phyloP scores from a whole-genome alignment of 306 rosid genomes.

The Cicer pinnatifidum region DNA sequence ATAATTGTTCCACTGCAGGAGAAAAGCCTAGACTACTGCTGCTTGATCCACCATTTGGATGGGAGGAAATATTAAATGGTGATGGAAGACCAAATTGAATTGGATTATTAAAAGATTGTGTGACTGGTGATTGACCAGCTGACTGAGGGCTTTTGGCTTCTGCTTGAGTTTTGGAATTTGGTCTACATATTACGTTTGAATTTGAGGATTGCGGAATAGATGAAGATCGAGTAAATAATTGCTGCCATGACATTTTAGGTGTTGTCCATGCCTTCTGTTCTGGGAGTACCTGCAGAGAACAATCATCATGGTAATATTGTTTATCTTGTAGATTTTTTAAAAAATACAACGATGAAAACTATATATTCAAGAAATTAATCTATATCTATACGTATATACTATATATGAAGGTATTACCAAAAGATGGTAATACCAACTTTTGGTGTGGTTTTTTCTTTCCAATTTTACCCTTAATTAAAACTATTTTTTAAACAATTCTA shows the following conservation, averaged over 20 bases:
- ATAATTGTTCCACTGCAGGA: slow-evolving; percentile 75
- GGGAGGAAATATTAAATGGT: slow-evolving; percentile 70
- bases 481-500: too few species aligned
- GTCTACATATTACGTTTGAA: slow-evolving; percentile 86
- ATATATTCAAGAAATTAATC: slow-evolving; percentile 23
- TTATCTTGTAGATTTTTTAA: slow-evolving; percentile 33
- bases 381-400: too few species aligned
- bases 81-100: slow-evolving; percentile 88
- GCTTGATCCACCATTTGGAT: slow-evolving; percentile 56
- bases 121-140: slow-evolving; percentile 60
- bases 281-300: slow-evolving; percentile 70
- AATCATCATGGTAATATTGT: slow-evolving; percentile 43
- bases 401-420: too few species aligned
- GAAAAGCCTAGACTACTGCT: slow-evolving; percentile 83
- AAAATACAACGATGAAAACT: not conserved
- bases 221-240: slow-evolving; percentile 83
- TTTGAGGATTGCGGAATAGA: slow-evolving; percentile 64
- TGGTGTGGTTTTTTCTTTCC: too few species aligned
- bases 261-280: slow-evolving; percentile 67
- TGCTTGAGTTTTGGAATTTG: slow-evolving; percentile 67
- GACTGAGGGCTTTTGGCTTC: slow-evolving; percentile 63
- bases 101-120: slow-evolving; percentile 80
- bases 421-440: too few species aligned
- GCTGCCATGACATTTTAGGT: slow-evolving; percentile 96
- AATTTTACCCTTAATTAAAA: too few species aligned